Percentiles rank a stretch among this genome's conserved stretches.
Conservation (phyloP, 2,329 filamentous ascomycete genomes). For the Ophiocordyceps robertsii region DNA sequence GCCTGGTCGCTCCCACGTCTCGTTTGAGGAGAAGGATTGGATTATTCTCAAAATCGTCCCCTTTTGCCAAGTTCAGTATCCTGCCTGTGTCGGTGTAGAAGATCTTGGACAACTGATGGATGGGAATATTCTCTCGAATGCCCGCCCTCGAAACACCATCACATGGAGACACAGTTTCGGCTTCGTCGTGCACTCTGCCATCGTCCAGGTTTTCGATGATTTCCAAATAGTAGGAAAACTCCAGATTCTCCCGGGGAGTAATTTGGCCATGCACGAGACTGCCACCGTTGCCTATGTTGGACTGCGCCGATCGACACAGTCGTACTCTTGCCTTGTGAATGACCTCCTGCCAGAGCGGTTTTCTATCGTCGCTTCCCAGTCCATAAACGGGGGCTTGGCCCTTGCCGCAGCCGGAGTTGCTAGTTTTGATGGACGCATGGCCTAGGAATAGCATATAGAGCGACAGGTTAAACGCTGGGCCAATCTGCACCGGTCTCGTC, state of each 20-base stretch:
- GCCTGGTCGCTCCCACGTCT: constrained; percentile 24
- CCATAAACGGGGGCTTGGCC: constrained; percentile 10
- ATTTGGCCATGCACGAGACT: background rate
- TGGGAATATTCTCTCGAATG: constrained; percentile 38
- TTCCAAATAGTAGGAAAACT: constrained; percentile 67
- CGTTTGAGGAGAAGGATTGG: constrained; percentile 21
- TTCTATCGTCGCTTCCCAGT: constrained; percentile 31
- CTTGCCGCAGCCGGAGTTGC: background rate
- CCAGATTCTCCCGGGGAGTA: constrained; percentile 3
- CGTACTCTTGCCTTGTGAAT: constrained; percentile 85
- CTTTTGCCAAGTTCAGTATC: constrained; percentile 62
- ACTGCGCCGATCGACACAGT: constrained; percentile 51
- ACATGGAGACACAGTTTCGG: constrained; percentile 19
- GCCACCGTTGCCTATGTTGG: background rate
- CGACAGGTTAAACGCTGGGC: constrained; percentile 73
- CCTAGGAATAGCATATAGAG: constrained; percentile 92
- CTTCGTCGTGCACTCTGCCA: constrained; percentile 35
- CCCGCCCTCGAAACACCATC: constrained; percentile 29
- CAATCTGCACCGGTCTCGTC: constrained; percentile 60
- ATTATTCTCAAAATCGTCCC: constrained; percentile 31
- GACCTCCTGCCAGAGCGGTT: constrained; percentile 85
- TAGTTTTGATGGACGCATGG: constrained; percentile 36
- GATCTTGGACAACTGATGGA: constrained; percentile 63
- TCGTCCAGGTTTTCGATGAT: constrained; percentile 68
- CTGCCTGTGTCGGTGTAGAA: constrained; percentile 89